Evolutionary conservation across 1,139 yeast species (phyloP), one percentile per base, ranked within the genome.

Genomic region (Nakaseomyces kungkrabaensis): DNA sequence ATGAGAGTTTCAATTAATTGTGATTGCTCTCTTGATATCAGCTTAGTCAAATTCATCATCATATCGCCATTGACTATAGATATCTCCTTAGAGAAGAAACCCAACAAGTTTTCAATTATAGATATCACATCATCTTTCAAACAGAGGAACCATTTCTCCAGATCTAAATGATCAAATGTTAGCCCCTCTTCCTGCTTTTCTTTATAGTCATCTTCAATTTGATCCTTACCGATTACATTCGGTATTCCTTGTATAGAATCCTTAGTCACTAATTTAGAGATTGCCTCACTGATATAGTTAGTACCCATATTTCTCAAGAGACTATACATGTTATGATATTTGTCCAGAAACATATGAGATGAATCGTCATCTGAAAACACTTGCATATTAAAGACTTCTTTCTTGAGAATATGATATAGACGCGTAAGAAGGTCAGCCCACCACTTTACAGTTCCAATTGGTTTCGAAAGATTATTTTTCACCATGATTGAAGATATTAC

Each of bases 21-120:
- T 40, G 60, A 62, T 50, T 63, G 68, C 49, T 62, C 62, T 24
- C 48, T 52, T 5, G 68, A 56, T 44, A 63, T 49, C 25, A 61
- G 46, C 27, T 49, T 53, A 0, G 62, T 53, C 24, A 62, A 45
- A 33, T 56, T 52, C 41, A 54, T 54, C 22, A 65, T 49, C 56
- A 62, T 54, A 25, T 57, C 60, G 25, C 58, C 52, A 49, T 58
- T 55, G 4, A 52, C 53, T 10, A 59, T 51, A 10, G 45, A 46
- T 4, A 38, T 32, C 26, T 57, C 53, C 4, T 50, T 51, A 3
- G 58, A 54, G 46, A 59, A 59, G n/a, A 56, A 33, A 3, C 48
- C 46, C 31, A 58, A 27, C 33, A 63, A 47, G 31, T 62, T 60
- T 24, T 61, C 65, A 27, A 63, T 52, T 0, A 58, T 43, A n/a